phyloP scores from a whole-genome alignment of 331 rosid genomes.

The Saraca asoca region DNA sequence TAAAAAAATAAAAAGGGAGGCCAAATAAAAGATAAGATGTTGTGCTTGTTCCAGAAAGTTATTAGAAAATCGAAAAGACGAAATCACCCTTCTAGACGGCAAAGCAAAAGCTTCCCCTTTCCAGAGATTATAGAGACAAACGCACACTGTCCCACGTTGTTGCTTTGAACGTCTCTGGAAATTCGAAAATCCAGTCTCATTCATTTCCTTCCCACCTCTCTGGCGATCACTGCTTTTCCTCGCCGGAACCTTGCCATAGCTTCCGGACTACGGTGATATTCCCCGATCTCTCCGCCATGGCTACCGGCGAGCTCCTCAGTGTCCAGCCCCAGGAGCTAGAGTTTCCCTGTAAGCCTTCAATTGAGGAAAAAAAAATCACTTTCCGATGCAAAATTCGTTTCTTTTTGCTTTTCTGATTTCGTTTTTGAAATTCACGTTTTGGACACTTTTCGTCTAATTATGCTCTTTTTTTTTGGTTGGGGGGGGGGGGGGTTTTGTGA shows the following conservation, averaged over 20 bases:
- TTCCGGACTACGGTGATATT: constrained; percentile 35
- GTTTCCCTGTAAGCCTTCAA: constrained; percentile 60
- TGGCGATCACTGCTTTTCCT: constrained; percentile 6
- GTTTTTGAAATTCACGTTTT: background rate
- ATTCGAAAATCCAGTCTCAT: background rate
- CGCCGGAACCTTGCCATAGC: constrained; percentile 39
- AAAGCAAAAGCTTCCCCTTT: constrained; percentile 16
- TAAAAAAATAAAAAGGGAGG: background rate
- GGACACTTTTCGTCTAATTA: constrained; percentile 33
- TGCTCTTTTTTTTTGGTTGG: constrained; percentile 13
- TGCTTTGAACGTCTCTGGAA: background rate
- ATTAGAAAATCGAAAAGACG: constrained; percentile 17
- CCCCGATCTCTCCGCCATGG: constrained; percentile 56
- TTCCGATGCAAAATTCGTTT: constrained; percentile 19
- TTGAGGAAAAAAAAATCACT: background rate
- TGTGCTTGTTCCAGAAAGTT: constrained; percentile 9
- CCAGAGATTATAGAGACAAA: constrained; percentile 34
- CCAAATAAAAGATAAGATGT: background rate
- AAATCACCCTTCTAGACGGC: constrained; percentile 30
- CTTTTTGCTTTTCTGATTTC: constrained; percentile 31
- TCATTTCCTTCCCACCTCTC: constrained; percentile 17
- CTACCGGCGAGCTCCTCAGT: constrained; percentile 77
- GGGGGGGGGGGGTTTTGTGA: constrained; percentile 2
- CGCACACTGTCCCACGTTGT: constrained; percentile 56
- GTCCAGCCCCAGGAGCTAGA: constrained; percentile 85